Evolutionary conservation across 768 basidiomycete genomes (phyloP), one percentile per base, ranked within the genome.

Genomic region (Brasilioporus rufonigricans): DNA sequence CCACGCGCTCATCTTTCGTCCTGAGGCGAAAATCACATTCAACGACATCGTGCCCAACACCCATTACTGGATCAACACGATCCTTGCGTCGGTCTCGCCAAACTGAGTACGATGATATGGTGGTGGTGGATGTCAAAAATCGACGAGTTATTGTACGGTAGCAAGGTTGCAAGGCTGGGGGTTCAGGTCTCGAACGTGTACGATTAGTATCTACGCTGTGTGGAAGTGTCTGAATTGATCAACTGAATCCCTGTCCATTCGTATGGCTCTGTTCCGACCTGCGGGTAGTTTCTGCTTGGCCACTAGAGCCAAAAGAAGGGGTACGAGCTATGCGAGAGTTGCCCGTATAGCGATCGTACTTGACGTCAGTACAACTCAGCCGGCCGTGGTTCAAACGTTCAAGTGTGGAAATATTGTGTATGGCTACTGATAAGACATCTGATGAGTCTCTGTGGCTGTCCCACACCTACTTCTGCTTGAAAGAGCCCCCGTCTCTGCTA

Each of bases 1-100:
- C 3, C 74, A 79, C 50, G 67, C 69, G 46, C 59, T 78, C 45
- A 52, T 80, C 39, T 50, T 50, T 32, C 29, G 49, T 18, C 40
- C 40, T 5, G 16, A 41, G 5, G 39, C 23, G 16, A 43, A 40
- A 5, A 24, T 50, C 29, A n/a, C 29, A 1, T 41, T 50, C 9
- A 19, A 31, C 6, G 40, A 41, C 21, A 40, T 23, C 19, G 29
- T 43, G 14, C 19, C 32, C 3, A 33, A 33, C 21, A 33, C n/a
- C 12, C 45, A 47, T 18, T 47, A 47, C 23, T 47, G 45, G 45
- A 33, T 33, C 32, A 33, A 33, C 21, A 14, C 32, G 19, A 13
- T 47, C 45, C 11, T 26, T 19, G 38, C 27, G 9, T 5, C 27
- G 27, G 27, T 29, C 27, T 9, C 27, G 27, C 27, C 9, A 9